Evolutionary conservation across 2,329 filamentous ascomycete genomes (phyloP).

Genomic region (Dactylellina leptospora): DNA sequence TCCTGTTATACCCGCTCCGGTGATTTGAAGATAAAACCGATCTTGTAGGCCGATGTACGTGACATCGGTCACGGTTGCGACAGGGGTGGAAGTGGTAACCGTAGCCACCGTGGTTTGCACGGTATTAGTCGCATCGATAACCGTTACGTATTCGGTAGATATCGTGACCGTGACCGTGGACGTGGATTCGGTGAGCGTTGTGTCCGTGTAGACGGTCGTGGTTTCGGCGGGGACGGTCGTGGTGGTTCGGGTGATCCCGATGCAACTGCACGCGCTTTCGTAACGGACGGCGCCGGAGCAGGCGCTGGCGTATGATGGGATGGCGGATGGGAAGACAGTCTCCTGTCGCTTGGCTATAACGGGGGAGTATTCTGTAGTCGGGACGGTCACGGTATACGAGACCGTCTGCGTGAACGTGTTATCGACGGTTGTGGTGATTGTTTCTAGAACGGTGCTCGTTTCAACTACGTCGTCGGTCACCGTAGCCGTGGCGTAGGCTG

Average conservation of each 20-base stretch:
- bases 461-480: too few species aligned
- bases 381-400: too few species aligned
- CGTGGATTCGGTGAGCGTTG: too few species aligned
- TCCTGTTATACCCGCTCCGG: background rate
- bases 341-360: too few species aligned
- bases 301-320: constrained; percentile 56
- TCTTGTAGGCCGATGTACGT: background rate
- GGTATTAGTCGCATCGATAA: background rate
- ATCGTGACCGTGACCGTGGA: constrained; percentile 41
- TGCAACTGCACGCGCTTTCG: constrained; percentile 56
- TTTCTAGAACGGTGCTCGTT: too few species aligned
- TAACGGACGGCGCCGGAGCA: constrained; percentile 53
- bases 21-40: constrained; percentile 10
- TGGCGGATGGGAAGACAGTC: background rate
- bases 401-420: too few species aligned
- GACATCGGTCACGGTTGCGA: constrained; percentile 4
- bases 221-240: too few species aligned
- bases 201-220: too few species aligned
- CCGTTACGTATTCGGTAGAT: background rate
- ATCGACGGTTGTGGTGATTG: too few species aligned
- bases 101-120: background rate
- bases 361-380: too few species aligned
- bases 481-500: too few species aligned
- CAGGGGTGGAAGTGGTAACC: background rate
- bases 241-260: constrained; percentile 55